A percentile compares a stretch with the other conserved stretches of the same genome.
Evolutionary conservation across 306 rosid genomes (phyloP).

Genomic region (Rosa multiflora): DNA sequence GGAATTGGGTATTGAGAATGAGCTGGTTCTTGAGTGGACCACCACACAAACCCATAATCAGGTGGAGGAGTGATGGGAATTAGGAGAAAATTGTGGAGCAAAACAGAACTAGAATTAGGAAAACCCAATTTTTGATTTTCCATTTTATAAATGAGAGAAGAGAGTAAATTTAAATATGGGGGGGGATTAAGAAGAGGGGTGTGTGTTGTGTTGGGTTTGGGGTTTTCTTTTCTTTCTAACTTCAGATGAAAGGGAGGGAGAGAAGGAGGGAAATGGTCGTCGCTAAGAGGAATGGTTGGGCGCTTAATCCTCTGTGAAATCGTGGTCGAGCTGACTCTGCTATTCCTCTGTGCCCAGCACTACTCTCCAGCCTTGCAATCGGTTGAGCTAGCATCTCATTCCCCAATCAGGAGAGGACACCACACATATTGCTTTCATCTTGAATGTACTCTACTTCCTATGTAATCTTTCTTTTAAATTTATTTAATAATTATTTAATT

Average conservation of each 20-base stretch:
- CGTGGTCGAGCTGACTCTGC: conserved; percentile 14
- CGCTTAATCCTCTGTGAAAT: conserved; percentile 53
- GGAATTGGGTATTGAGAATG: conserved; percentile 36
- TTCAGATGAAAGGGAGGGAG: conserved; percentile 14
- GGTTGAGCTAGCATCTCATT: background rate
- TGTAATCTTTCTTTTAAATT: too few relatives aligned
- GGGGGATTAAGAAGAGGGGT: conserved; percentile 3
- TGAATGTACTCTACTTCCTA: too few relatives aligned
- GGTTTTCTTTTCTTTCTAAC: conserved; percentile 7
- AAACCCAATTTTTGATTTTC: conserved; percentile 17
- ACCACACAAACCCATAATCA: conserved; percentile 39
- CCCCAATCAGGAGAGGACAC: background rate
- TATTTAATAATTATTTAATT: too few relatives aligned
- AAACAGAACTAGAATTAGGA: conserved; percentile 49
- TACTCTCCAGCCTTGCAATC: conserved; percentile 1
- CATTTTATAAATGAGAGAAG: conserved; percentile 20
- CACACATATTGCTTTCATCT: too few relatives aligned
- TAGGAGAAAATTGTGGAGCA: conserved; percentile 62
- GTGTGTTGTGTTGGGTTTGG: conserved; percentile 17
- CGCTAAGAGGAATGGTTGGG: conserved; percentile 40
- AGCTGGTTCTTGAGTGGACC: conserved; percentile 46
- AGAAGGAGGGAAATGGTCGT: conserved; percentile 46
- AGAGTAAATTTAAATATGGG: conserved; percentile 19
- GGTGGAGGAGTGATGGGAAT: conserved; percentile 32
- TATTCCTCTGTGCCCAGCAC: conserved; percentile 1